phyloP scores from a whole-genome alignment of 1,284 basidiomycete species.

The Meripilus lineatus region DNA sequence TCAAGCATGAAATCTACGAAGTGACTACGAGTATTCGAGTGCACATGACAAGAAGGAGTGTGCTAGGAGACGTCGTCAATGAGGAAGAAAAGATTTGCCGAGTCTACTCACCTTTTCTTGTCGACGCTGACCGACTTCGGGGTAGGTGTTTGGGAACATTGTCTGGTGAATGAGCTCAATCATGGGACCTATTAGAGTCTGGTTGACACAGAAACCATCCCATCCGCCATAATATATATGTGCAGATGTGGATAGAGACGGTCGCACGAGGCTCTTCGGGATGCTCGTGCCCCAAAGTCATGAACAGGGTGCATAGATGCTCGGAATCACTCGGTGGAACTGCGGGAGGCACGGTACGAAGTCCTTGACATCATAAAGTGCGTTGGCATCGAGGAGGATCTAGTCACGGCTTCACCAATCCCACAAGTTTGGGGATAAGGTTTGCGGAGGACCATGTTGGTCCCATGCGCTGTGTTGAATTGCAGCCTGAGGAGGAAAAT shows the following conservation, averaged over 20 bases:
- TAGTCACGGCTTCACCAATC: too few relatives aligned
- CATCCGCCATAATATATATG: too few relatives aligned
- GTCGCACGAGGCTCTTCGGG: constrained; percentile 22
- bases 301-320: constrained; percentile 14
- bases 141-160: not conserved
- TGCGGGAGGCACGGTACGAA: constrained; percentile 15
- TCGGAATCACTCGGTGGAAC: constrained; percentile 24
- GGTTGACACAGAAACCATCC: too few relatives aligned
- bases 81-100: constrained; percentile 1
- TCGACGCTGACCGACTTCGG: not conserved
- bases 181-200: too few relatives aligned
- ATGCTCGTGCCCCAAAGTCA: constrained; percentile 16
- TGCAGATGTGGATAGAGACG: constrained; percentile 15
- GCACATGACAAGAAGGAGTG: too few relatives aligned
- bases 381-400: not conserved
- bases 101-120: not conserved
- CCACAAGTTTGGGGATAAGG: too few relatives aligned
- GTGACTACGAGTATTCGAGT: constrained; percentile 9
- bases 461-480: not conserved
- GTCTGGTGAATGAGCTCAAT: not conserved
- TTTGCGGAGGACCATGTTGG: constrained; percentile 1
- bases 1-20: constrained; percentile 25
- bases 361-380: constrained; percentile 1
- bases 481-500: not conserved
- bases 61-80: too few relatives aligned